These are phyloP conservation scores for Datura wrightii DNA, from an alignment of 257 asterid genomes.

Conservation along the genomic window DNA sequence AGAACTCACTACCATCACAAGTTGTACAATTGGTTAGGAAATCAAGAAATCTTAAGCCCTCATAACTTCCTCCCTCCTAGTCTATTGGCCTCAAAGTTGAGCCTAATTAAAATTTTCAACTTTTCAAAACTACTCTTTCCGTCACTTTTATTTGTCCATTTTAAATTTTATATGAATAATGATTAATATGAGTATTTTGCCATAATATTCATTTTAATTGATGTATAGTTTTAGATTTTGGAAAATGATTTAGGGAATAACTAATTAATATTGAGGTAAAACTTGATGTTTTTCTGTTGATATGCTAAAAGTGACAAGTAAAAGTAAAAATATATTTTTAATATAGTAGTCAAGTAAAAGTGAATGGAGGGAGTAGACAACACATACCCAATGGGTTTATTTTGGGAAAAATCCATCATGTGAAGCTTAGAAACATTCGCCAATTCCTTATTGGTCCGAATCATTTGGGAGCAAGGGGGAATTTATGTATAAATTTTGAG, in stretches of 20 bases:
- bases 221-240: too few species aligned
- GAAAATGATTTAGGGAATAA: too few species aligned
- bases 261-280: too few species aligned
- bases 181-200: too few species aligned
- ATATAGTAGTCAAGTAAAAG: too few species aligned
- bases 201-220: too few species aligned
- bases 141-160: too few species aligned
- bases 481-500: too few species aligned
- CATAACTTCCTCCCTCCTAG: slow-evolving; percentile 34
- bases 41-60: slow-evolving; percentile 31
- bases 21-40: slow-evolving; percentile 39
- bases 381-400: slow-evolving; percentile 30
- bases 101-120: slow-evolving; percentile 20
- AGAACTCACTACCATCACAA: slow-evolving; percentile 37
- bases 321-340: too few species aligned
- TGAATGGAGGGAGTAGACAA: not conserved
- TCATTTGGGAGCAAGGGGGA: not conserved
- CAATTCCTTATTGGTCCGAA: slow-evolving; percentile 28
- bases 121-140: not conserved
- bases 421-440: slow-evolving; percentile 38
- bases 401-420: slow-evolving; percentile 36
- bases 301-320: too few species aligned
- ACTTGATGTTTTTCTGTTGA: too few species aligned
- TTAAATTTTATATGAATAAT: too few species aligned
- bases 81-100: slow-evolving; percentile 33